Evolutionary conservation across 2,329 filamentous ascomycete genomes (phyloP).

Genomic region (Dactylellina sp.): DNA sequence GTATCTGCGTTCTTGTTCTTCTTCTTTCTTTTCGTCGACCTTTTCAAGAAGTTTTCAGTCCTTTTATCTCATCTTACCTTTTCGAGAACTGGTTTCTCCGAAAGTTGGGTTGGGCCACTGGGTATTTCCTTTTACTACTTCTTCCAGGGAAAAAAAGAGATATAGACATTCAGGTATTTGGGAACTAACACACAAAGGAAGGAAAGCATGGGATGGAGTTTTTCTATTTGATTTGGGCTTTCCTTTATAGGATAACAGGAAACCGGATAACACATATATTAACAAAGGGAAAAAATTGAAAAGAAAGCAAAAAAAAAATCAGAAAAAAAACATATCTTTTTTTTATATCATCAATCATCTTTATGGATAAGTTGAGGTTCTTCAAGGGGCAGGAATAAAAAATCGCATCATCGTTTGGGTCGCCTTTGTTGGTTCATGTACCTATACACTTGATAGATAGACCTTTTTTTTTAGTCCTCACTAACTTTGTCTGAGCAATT

Average conservation of each 20-base stretch:
- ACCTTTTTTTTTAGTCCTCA: slow-evolving; percentile 17
- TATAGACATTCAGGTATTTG: slow-evolving; percentile 3
- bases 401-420: too few species aligned
- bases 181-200: slow-evolving; percentile 6
- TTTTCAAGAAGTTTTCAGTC: slow-evolving; percentile 36
- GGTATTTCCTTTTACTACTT: slow-evolving; percentile 46
- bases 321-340: slow-evolving; percentile 18
- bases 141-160: slow-evolving; percentile 26
- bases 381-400: slow-evolving; percentile 29
- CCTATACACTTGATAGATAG: slow-evolving; percentile 28
- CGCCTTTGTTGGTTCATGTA: slow-evolving; percentile 49
- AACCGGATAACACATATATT: slow-evolving; percentile 29
- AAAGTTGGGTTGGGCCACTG: slow-evolving; percentile 17
- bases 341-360: background rate
- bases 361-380: slow-evolving; percentile 25
- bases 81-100: slow-evolving; percentile 53
- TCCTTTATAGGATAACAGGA: too few species aligned
- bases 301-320: slow-evolving; percentile 35
- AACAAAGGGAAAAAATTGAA: slow-evolving; percentile 51
- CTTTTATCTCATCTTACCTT: slow-evolving; percentile 7
- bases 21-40: slow-evolving; percentile 18
- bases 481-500: slow-evolving; percentile 52
- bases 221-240: slow-evolving; percentile 23
- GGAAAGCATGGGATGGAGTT: slow-evolving; percentile 40
- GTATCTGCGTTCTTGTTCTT: slow-evolving; percentile 21